Percentiles rank a stretch among this genome's conserved stretches.
phyloP scores from a whole-genome alignment of 495 filamentous ascomycete species.

The Entonaema liquescens region DNA sequence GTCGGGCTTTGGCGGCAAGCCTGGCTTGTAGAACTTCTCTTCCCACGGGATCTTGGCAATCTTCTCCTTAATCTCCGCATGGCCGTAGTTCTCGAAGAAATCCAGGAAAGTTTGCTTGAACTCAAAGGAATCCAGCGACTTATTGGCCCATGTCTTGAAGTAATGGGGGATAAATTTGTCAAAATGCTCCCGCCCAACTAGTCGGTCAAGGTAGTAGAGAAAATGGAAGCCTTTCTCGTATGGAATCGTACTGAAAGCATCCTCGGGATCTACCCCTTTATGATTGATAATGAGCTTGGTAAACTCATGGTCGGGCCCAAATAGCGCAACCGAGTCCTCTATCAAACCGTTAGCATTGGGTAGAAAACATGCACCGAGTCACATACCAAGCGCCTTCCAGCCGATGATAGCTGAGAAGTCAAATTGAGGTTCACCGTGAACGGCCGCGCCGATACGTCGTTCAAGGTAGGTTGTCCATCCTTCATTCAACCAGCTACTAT shows the following conservation, averaged over 20 bases:
- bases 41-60: slow-evolving; percentile 85
- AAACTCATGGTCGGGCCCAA: slow-evolving; percentile 85
- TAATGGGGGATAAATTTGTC: slow-evolving; percentile 96
- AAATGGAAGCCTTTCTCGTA: slow-evolving; percentile 72
- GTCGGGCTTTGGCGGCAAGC: slow-evolving; percentile 85
- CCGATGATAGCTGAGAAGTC: slow-evolving; percentile 94
- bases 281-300: slow-evolving; percentile 89
- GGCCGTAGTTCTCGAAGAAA: slow-evolving; percentile 78
- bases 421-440: slow-evolving; percentile 83
- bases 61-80: slow-evolving; percentile 67
- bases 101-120: slow-evolving; percentile 87
- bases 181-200: slow-evolving; percentile 86
- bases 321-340: slow-evolving; percentile 78
- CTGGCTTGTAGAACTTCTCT: slow-evolving; percentile 82
- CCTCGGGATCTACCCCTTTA: slow-evolving; percentile 91
- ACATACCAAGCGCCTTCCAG: slow-evolving; percentile 67
- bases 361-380: slow-evolving; percentile 11
- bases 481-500: slow-evolving; percentile 82
- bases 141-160: slow-evolving; percentile 80
- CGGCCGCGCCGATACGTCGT: slow-evolving; percentile 70
- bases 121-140: slow-evolving; percentile 89
- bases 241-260: slow-evolving; percentile 89
- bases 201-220: slow-evolving; percentile 82
- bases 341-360: slow-evolving; percentile 46
- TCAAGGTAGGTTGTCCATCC: slow-evolving; percentile 97